Conservation (phyloP, 371 early-diverging fungal genomes). For the Quaeritorhiza haematococci region DNA sequence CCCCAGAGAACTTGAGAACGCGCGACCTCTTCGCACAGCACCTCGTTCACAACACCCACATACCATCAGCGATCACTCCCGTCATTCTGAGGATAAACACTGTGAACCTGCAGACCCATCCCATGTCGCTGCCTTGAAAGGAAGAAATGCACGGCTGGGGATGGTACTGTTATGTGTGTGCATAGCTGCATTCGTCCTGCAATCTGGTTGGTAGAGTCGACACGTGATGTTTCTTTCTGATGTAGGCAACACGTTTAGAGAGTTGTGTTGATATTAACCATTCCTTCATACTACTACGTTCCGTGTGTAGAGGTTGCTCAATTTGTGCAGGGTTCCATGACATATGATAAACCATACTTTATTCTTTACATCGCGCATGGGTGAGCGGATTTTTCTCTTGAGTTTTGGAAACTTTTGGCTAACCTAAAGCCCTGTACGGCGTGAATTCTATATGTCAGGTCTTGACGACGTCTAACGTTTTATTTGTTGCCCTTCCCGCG, state of each 20-base stretch:
- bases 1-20: too few species aligned
- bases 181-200: background rate
- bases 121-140: too few species aligned
- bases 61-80: too few species aligned
- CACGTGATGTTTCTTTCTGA: background rate
- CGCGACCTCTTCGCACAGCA: too few species aligned
- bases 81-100: too few species aligned
- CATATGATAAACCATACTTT: background rate
- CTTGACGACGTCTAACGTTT: background rate
- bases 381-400: too few species aligned
- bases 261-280: background rate
- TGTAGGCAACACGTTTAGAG: background rate
- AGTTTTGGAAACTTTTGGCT: too few species aligned
- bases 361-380: background rate
- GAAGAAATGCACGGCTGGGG: too few species aligned
- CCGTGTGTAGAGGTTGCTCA: background rate
- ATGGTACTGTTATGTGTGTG: background rate
- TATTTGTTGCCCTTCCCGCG: background rate
- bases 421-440: too few species aligned
- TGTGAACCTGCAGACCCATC: too few species aligned
- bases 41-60: too few species aligned
- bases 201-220: background rate
- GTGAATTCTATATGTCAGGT: background rate
- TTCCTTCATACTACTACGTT: background rate
- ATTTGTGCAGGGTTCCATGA: background rate